These are phyloP conservation scores for Kockiozyma suomiensis DNA, from an alignment of 805 yeast genomes.

Conservation along the genomic window DNA sequence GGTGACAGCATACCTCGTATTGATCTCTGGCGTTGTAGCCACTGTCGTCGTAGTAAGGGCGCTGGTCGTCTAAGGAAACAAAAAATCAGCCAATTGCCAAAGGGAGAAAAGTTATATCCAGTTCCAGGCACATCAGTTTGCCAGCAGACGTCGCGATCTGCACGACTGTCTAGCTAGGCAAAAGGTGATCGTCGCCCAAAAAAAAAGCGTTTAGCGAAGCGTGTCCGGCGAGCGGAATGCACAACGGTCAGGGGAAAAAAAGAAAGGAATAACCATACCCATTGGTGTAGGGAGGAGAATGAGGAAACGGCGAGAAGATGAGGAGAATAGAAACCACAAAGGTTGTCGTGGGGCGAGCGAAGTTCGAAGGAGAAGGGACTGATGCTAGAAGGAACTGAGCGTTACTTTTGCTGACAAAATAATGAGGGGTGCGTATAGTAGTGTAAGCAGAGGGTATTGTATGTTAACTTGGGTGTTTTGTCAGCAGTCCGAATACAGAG, in stretches of 20 bases:
- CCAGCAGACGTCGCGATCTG: neutral
- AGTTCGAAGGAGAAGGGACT: too few species aligned
- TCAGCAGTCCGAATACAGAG: too few species aligned
- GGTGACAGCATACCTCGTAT: constrained; percentile 6
- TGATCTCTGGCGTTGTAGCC: constrained; percentile 16
- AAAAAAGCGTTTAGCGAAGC: neutral
- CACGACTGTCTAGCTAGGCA: too few species aligned
- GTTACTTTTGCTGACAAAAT: too few species aligned
- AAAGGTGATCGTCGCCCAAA: too few species aligned
- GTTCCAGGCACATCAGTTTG: neutral
- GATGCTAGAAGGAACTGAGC: too few species aligned
- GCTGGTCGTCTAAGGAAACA: constrained; percentile 8
- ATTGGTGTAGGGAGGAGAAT: neutral
- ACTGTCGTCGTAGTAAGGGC: constrained; percentile 22
- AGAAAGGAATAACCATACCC: neutral
- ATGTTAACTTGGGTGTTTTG: too few species aligned
- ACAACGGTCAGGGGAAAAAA: neutral
- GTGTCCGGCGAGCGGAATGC: neutral
- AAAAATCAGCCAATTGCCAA: neutral
- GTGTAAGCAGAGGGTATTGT: too few species aligned
- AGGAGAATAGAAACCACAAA: constrained; percentile 5
- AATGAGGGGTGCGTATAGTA: too few species aligned
- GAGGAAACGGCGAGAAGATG: neutral
- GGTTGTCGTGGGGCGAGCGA: neutral
- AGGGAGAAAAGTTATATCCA: neutral